Evolutionary conservation across 1,284 basidiomycete species (phyloP), one percentile per base, ranked within the genome.

Genomic region (Pseudozyma sp.): DNA sequence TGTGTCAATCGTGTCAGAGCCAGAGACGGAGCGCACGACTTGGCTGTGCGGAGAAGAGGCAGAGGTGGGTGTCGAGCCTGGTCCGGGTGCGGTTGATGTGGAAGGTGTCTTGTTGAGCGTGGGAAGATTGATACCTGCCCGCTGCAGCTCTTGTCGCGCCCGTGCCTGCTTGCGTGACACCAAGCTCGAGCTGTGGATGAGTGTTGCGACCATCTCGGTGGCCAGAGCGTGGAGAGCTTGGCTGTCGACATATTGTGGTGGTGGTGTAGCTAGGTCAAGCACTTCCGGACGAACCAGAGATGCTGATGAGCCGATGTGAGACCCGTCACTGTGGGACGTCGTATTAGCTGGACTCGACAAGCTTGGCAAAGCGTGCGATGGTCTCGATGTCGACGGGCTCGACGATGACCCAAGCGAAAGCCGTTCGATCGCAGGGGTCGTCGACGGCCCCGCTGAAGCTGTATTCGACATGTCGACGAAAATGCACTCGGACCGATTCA

Each of bases 151-250:
- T 43, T 87, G 81, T 78, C 88, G 88, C 0, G 86, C 87, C 13
- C 87, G 80, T 0, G 85, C 84, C 83, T 87, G 86, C 85, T 88
- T 84, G 84, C 83, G 84, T 68, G 85, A 80, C 78, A 66, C 65
- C 50, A 78, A 80, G 45, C 67, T 68, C 33, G 76, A 79, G 46
- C 67, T 66, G 34, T 71, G 64, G 30, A 71, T 66, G 40, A 75
- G 54, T 5, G 68, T 59, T 17, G 45, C 43, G 35, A 71, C 90
- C 74, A 91, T 88, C 80, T 92, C 91, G 59, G 94, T 93, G 50
- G 94, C 86, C 74, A 97, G 90, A 84, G 93, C 94, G 75, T 92
- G 91, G 86, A 94, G 90, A 1, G 89, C 89, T 11, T 90, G 88
- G 37, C 87, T 89, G 84, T 95, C 93, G 67, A 96, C 84, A 86